Percentiles rank a stretch among this genome's conserved stretches.
Conservation (phyloP, 176 grass and related monocot species). For the Phyllostachys edulis region DNA sequence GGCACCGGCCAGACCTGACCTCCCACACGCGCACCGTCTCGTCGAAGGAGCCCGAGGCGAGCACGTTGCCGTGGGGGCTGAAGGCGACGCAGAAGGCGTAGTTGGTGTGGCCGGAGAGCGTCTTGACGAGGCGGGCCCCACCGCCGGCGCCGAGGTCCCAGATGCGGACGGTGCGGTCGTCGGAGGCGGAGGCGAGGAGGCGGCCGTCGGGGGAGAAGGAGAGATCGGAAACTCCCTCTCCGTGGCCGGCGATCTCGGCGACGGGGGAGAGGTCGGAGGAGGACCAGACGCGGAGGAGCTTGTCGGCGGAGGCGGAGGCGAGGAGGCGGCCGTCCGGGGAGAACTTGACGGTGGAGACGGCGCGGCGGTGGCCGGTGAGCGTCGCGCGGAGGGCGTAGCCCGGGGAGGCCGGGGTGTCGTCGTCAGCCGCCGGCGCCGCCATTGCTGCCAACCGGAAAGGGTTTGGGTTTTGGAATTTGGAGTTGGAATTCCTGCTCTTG, state of each 20-base stretch:
- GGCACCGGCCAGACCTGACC: conserved; percentile 74
- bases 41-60: conserved; percentile 89
- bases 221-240: conserved; percentile 74
- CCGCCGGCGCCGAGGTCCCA: conserved; percentile 82
- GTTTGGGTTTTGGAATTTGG: conserved; percentile 38
- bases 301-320: conserved; percentile 82
- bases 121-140: conserved; percentile 53
- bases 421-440: conserved; percentile 35
- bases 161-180: conserved; percentile 82
- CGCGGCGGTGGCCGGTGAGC: conserved; percentile 58
- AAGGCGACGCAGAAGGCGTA: conserved; percentile 92
- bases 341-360: conserved; percentile 81
- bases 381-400: conserved; percentile 68
- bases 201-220: conserved; percentile 77
- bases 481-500: background rate
- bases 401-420: conserved; percentile 17
- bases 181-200: conserved; percentile 79
- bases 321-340: conserved; percentile 79
- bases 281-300: conserved; percentile 72
- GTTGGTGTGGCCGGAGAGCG: conserved; percentile 84
- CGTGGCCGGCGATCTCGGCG: conserved; percentile 60
- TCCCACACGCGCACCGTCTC: conserved; percentile 97
- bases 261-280: conserved; percentile 43
- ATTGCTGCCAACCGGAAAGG: conserved; percentile 27
- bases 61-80: conserved; percentile 80